These are phyloP conservation scores for Wickerhamomyces silvicola DNA, from an alignment of 805 yeast species.

Conservation along the genomic window DNA sequence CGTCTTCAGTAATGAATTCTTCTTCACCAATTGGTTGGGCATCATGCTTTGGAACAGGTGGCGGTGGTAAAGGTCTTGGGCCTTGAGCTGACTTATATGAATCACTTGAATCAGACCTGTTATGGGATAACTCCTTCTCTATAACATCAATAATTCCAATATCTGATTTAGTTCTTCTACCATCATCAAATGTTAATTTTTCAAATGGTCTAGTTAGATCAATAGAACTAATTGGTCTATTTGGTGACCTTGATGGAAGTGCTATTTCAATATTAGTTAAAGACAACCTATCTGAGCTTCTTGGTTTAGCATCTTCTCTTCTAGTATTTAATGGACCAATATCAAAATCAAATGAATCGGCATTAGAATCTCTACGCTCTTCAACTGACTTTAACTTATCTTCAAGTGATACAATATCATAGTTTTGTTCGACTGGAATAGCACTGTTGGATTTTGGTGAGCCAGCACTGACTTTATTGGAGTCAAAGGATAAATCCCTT, in stretches of 20 bases:
- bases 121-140: conserved; percentile 3
- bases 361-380: background rate
- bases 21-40: conserved; percentile 14
- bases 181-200: background rate
- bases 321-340: conserved; percentile 17
- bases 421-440: background rate
- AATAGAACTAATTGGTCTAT: conserved; percentile 19
- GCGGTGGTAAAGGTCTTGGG: conserved; percentile 24
- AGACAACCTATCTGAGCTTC: conserved; percentile 7
- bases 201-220: conserved; percentile 3
- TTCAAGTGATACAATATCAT: background rate
- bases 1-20: conserved; percentile 23
- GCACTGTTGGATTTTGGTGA: no score
- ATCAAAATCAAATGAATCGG: conserved; percentile 18
- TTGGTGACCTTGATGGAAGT: conserved; percentile 24
- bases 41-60: conserved; percentile 22
- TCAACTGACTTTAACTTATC: background rate
- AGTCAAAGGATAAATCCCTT: background rate
- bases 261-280: conserved; percentile 12
- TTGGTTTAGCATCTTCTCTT: conserved; percentile 6
- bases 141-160: conserved; percentile 3
- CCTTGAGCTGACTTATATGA: conserved; percentile 2
- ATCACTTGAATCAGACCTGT: conserved; percentile 1
- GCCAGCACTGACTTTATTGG: no score
- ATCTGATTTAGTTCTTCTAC: conserved; percentile 11